Evolutionary conservation across 2,329 filamentous ascomycete genomes (phyloP).

Genomic region (Clarireedia monteithiana): DNA sequence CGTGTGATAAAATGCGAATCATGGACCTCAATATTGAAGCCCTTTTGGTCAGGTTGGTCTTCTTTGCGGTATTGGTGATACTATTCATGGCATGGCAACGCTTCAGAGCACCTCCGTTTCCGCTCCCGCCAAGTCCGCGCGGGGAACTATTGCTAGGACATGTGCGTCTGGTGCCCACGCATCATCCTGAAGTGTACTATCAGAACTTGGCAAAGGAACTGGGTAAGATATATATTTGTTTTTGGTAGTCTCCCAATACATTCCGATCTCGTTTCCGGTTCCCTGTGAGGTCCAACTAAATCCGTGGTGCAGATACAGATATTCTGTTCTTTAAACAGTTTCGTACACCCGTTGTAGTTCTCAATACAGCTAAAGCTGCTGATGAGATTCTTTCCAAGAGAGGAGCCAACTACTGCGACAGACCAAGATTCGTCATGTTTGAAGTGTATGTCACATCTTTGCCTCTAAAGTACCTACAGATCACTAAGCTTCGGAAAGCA

Average conservation of each 20-base stretch:
- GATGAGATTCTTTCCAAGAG: conserved; percentile 38
- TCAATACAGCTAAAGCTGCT: conserved; percentile 37
- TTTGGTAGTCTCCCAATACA: background rate
- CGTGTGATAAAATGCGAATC: background rate
- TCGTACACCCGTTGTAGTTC: conserved; percentile 33
- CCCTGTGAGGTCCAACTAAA: background rate
- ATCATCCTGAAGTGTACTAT: conserved; percentile 19
- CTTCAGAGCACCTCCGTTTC: conserved; percentile 4
- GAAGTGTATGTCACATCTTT: conserved; percentile 13
- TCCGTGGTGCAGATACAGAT: conserved; percentile 12
- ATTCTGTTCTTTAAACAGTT: conserved; percentile 19
- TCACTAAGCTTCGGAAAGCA: background rate
- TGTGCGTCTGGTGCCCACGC: conserved; percentile 17
- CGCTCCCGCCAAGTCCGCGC: conserved; percentile 22
- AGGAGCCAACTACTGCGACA: conserved; percentile 37
- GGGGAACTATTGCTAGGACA: conserved; percentile 22
- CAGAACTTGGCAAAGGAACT: conserved; percentile 21
- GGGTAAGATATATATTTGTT: conserved; percentile 6
- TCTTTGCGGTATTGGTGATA: background rate
- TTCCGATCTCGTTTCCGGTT: no score
- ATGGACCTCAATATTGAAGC: background rate
- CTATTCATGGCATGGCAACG: background rate
- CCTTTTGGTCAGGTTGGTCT: background rate
- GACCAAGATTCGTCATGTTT: conserved; percentile 36
- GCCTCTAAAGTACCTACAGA: background rate